These are phyloP conservation scores for Nidula niveotomentosa DNA, from an alignment of 1,284 basidiomycete species.

Conservation along the genomic window DNA sequence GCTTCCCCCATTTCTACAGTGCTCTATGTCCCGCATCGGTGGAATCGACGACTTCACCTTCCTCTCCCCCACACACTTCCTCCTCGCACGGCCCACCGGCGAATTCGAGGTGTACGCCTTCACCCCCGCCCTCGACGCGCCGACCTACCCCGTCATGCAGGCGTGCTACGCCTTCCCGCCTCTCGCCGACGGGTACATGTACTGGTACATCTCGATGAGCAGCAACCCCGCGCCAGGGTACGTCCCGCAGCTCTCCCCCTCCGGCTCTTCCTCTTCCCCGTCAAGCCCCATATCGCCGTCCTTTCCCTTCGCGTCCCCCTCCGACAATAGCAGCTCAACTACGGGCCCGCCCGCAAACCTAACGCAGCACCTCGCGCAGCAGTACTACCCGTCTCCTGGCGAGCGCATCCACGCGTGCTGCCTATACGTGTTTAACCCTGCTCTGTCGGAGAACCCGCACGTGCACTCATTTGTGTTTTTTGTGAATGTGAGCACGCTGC, in stretches of 20 bases:
- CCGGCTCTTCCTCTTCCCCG: too few species aligned
- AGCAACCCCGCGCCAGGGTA: conserved; percentile 41
- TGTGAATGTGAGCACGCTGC: conserved; percentile 40
- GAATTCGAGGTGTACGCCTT: conserved; percentile 47
- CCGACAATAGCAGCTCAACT: too few species aligned
- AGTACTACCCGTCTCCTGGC: conserved; percentile 40
- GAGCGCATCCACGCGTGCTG: conserved; percentile 49
- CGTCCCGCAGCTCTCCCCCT: conserved; percentile 7
- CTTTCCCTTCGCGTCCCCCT: too few species aligned
- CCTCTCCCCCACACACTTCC: conserved; percentile 39
- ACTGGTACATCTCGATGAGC: conserved; percentile 50
- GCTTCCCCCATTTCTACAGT: conserved; percentile 22
- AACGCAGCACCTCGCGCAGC: conserved; percentile 11
- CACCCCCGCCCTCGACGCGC: neutral
- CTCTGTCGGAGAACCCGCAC: conserved; percentile 26
- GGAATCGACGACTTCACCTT: conserved; percentile 54
- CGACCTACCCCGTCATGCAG: conserved; percentile 25
- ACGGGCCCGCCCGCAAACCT: too few species aligned
- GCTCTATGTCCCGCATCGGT: conserved; percentile 28
- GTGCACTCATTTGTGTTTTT: conserved; percentile 50
- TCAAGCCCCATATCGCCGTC: too few species aligned
- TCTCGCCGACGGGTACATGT: conserved; percentile 38
- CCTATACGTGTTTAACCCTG: conserved; percentile 39
- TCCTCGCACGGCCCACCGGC: conserved; percentile 42
- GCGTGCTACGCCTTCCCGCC: conserved; percentile 40